Evolutionary conservation across 192 early-diverging fungal genomes (phyloP), one percentile per base, ranked within the genome.

Genomic region (Mycoemilia scoparia): DNA sequence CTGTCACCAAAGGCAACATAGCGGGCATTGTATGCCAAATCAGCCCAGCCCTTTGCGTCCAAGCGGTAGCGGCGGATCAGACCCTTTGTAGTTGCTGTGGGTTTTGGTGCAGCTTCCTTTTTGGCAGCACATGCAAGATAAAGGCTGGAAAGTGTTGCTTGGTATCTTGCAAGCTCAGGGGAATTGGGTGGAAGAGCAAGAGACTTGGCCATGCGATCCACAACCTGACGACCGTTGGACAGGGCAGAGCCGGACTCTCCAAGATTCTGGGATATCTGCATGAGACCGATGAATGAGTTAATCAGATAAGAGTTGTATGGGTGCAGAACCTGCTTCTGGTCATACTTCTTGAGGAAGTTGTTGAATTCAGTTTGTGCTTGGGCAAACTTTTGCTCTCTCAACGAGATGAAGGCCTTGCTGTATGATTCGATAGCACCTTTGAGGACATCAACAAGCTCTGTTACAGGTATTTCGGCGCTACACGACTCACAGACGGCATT

Each of bases 121-220:
- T 62, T 56, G 41, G 45, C 50, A 12, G 63, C 69, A 45, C 69
- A 46, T 39, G 63, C 64, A 41, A 66, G 45, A 44, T 55, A 63
- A 39, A 71, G 38, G 43, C 75, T 73, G 24, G 63, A 74, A 29
- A 73, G 41, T 1, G 63, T 41, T 38, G 60, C 54, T 33, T 57
- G 43, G 43, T 70, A 71, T 32, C 75, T 72, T 16, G 66, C 65
- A 30, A 73, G 41, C 10, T 71, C 60, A 12, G 77, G 64, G 35
- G 67, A 72, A 34, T 73, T 61, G 14, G 40, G 36, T 18, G 69
- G 66, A 10, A 70, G 57, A 14, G 61, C 56, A n/a, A n/a, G n/a
- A 12, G 34, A 29, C 36, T 51, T 22, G 2, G 65, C 43, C 51
- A 76, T 65, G 10, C 62, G 52, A 29, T 61, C 46, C n/a, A 53